Percentiles rank a stretch among this genome's conserved stretches.
Conservation (phyloP, 257 asterid genomes). For the Solanum tacnaense region DNA sequence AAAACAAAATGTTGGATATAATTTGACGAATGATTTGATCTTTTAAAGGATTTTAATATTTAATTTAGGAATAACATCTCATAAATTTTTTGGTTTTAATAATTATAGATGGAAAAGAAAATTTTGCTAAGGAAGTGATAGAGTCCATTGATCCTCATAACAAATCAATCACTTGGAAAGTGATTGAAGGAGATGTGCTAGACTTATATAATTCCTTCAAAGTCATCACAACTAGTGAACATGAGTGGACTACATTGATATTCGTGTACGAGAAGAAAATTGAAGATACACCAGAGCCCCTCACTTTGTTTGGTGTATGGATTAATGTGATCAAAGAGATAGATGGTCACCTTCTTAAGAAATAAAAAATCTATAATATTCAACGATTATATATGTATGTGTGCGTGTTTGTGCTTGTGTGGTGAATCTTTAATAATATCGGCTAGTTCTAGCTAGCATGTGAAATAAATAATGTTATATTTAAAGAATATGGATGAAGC, state of each 20-base stretch:
- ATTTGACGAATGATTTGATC: neutral
- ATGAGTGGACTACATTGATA: neutral
- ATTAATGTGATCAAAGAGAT: neutral
- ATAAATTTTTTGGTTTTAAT: neutral
- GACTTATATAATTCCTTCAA: neutral
- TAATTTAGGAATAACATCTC: neutral
- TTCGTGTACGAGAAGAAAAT: constrained; percentile 6
- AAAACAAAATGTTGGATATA: neutral
- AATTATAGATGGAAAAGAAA: neutral
- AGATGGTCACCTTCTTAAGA: neutral
- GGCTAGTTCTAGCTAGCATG: neutral
- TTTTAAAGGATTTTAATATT: neutral
- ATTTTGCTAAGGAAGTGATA: neutral
- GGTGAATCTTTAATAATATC: neutral
- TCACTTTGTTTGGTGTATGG: neutral
- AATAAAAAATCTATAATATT: neutral
- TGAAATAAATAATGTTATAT: neutral
- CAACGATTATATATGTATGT: neutral
- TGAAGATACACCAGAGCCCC: neutral
- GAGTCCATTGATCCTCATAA: neutral
- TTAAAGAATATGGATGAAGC: neutral
- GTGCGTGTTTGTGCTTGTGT: neutral
- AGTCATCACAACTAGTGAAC: neutral
- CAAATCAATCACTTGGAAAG: neutral
- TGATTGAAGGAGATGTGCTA: neutral